Evolutionary conservation across 1,284 basidiomycete species (phyloP), one percentile per base, ranked within the genome.

Genomic region (Cryptococcus maquisensis): DNA sequence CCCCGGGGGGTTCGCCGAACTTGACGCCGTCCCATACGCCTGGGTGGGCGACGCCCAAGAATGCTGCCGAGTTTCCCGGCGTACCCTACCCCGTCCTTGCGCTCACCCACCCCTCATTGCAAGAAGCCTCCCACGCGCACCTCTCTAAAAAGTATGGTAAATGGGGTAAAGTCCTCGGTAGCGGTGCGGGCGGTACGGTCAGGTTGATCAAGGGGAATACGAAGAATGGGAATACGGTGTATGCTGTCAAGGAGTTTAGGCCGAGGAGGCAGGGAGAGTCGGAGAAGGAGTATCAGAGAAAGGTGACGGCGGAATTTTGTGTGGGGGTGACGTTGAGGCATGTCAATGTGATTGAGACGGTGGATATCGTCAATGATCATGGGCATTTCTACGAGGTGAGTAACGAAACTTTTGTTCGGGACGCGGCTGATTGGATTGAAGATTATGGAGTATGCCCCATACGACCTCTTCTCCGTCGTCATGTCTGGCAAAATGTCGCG

Each of bases 371-470:
- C 61, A 90, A 87, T 57, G 95, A 98, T 79, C 90, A 95, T 70
- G 94, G 94, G 6, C 93, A 95, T 74, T 98, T 93, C 77, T 98
- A 95, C 78, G 93, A 97, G 87, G 93, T 92, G 62, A 66, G 80
- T 73, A 8, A 8, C 5, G 2, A 32, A 6, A 6, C 18, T 32
- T 15, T 23, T 15, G 36, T 32, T 42, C 16, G 45, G 23, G 21
- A 32, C 21, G 7, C 15, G 16, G 26, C 15, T 49, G 20, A 46
- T 18, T 18, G 13, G 52, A 57, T 49, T 24, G 0, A 65, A 94
- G 91, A 87, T 95, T 76, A 99, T 99, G 96, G 94, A 98, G 78
- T 98, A 97, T 69, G 96, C 96, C 1, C 95, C 96, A 15, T 96
- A 87, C 73, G 96, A 99, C 78, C 84, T 99, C 50, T 99, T 99